Evolutionary conservation across 768 basidiomycete species (phyloP).

Genomic region (Crepidotus variabilis): DNA sequence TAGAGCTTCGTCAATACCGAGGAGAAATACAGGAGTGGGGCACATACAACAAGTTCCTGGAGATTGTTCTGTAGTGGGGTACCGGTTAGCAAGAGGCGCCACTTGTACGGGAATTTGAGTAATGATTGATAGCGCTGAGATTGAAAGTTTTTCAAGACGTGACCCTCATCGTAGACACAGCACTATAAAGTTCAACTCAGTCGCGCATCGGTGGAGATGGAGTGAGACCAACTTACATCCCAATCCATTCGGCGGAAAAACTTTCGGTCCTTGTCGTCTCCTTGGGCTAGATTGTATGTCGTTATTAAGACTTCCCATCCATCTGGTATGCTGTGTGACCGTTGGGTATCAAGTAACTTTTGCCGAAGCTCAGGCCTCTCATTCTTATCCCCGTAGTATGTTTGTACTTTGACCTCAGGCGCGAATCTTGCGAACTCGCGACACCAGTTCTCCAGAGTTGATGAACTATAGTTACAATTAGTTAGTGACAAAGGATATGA

Average conservation of each 20-base stretch:
- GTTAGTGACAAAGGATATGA: slow-evolving; percentile 3
- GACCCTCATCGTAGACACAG: slow-evolving; percentile 96
- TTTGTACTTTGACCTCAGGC: slow-evolving; percentile 78
- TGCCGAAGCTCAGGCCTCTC: slow-evolving; percentile 74
- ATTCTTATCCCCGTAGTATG: slow-evolving; percentile 92
- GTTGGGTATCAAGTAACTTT: slow-evolving; percentile 61
- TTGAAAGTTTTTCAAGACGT: slow-evolving; percentile 95
- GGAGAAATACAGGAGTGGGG: not conserved
- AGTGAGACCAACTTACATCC: slow-evolving; percentile 61
- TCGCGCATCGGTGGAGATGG: slow-evolving; percentile 1
- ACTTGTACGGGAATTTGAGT: slow-evolving; percentile 78
- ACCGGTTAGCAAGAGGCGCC: slow-evolving; percentile 91
- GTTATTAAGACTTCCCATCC: slow-evolving; percentile 95
- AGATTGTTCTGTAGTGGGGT: slow-evolving; percentile 93
- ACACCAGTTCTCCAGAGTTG: slow-evolving; percentile 98
- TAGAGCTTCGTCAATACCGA: slow-evolving; percentile 27
- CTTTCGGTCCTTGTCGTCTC: slow-evolving; percentile 85
- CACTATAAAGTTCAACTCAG: slow-evolving; percentile 44
- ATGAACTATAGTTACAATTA: slow-evolving; percentile 54
- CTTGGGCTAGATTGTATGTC: slow-evolving; percentile 92
- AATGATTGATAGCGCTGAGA: slow-evolving; percentile 94
- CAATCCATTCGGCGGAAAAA: slow-evolving; percentile 90
- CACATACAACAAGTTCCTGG: slow-evolving; percentile 81
- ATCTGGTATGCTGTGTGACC: slow-evolving; percentile 41
- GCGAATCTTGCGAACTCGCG: slow-evolving; percentile 93